These are phyloP conservation scores for Fonsecaea multimorphosa DNA, from an alignment of 2,329 filamentous ascomycete species.

Conservation along the genomic window DNA sequence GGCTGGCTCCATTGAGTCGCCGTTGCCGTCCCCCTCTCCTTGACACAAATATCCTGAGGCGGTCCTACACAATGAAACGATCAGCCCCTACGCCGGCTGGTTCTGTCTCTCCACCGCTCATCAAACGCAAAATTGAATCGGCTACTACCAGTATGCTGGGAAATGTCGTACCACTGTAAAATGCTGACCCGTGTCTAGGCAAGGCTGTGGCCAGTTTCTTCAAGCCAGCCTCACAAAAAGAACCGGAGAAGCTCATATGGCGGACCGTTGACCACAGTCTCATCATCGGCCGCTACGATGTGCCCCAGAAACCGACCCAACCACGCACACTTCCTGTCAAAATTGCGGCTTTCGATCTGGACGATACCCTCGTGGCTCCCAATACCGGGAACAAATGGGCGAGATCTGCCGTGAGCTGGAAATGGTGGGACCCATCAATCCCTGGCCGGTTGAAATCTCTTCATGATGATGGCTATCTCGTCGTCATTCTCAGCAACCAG, in stretches of 20 bases:
- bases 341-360: conserved; percentile 60
- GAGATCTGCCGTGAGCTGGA: conserved; percentile 78
- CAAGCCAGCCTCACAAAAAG: conserved; percentile 82
- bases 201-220: conserved; percentile 81
- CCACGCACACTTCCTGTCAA: conserved; percentile 35
- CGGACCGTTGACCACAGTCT: conserved; percentile 69
- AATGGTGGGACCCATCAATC: conserved; percentile 84
- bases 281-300: conserved; percentile 72
- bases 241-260: conserved; percentile 77
- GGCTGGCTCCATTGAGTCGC: conserved; percentile 12
- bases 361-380: conserved; percentile 84
- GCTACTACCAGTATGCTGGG: conserved; percentile 57
- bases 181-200: conserved; percentile 40
- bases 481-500: conserved; percentile 89
- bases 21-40: neutral
- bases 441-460: conserved; percentile 71
- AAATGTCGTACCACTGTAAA: neutral
- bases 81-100: conserved; percentile 46
- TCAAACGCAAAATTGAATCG: conserved; percentile 61
- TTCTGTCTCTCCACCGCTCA: conserved; percentile 63
- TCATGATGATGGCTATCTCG: conserved; percentile 73
- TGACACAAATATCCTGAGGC: neutral
- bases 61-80: conserved; percentile 43
- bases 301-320: conserved; percentile 25
- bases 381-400: conserved; percentile 81